A percentile compares a stretch with the other conserved stretches of the same genome.
Evolutionary conservation across 176 grass and related monocot genomes (phyloP).

Genomic region (Typha latifolia): DNA sequence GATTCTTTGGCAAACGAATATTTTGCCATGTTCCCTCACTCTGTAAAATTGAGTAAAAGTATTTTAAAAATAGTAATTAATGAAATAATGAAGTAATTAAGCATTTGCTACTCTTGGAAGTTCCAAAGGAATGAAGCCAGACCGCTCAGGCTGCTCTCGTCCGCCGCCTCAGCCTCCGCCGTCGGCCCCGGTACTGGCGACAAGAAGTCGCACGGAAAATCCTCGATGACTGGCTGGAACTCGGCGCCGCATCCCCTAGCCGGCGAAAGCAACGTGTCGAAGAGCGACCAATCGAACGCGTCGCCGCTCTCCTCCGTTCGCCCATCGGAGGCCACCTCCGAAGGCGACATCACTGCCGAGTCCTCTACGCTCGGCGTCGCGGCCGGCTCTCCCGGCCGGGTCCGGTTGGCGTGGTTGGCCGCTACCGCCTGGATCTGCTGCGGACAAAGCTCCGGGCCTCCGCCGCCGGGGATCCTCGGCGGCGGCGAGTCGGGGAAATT

Average conservation of each 20-base stretch:
- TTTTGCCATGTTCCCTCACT: too few species aligned
- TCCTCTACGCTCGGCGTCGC: not conserved
- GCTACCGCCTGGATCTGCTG: not conserved
- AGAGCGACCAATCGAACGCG: not conserved
- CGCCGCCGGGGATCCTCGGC: not conserved
- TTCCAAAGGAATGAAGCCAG: too few species aligned
- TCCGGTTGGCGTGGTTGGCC: not conserved
- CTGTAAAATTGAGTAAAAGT: too few species aligned
- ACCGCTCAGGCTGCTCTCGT: not conserved
- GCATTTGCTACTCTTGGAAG: too few species aligned
- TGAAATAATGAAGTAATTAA: too few species aligned
- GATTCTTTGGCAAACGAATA: too few species aligned
- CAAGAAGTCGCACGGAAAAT: not conserved
- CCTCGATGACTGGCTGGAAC: not conserved
- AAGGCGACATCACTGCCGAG: not conserved
- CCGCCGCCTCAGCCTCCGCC: not conserved
- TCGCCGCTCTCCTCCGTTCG: not conserved
- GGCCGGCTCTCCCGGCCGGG: not conserved
- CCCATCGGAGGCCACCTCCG: not conserved
- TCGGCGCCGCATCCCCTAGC: not conserved
- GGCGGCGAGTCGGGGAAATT: conserved; percentile 6
- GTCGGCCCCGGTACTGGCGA: not conserved
- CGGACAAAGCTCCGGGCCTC: not conserved
- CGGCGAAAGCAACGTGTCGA: not conserved
- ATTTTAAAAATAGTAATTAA: too few species aligned